phyloP scores from a whole-genome alignment of 495 filamentous ascomycete species.

The Hyaloscypha bicolor region DNA sequence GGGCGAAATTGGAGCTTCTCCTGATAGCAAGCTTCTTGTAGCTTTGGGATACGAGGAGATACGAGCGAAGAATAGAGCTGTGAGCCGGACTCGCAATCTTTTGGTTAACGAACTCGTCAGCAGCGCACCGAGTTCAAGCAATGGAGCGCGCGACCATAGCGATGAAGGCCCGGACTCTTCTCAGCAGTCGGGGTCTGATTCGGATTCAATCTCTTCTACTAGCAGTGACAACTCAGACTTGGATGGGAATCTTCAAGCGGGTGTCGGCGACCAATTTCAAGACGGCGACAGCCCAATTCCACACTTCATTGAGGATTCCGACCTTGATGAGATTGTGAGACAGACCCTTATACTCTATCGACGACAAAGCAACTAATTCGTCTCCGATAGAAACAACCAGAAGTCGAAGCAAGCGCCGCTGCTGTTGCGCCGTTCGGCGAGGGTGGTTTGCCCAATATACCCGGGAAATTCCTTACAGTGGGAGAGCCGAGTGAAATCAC shows the following conservation, averaged over 20 bases:
- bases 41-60: neutral
- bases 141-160: neutral
- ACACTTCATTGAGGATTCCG: neutral
- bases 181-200: neutral
- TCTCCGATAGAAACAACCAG: neutral
- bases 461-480: neutral
- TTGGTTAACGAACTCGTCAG: neutral
- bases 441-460: neutral
- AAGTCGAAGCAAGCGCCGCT: neutral
- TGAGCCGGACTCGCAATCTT: neutral
- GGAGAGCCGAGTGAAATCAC: conserved; percentile 15
- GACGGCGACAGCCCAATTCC: neutral
- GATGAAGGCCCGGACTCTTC: neutral
- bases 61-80: neutral
- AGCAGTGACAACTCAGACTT: neutral
- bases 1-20: neutral
- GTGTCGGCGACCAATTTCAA: neutral
- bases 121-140: no score
- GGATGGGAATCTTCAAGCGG: neutral
- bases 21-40: neutral
- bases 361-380: no score
- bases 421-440: neutral
- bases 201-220: neutral
- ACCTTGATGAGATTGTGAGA: neutral
- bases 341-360: neutral